Base-by-base conservation (phyloP, 2,329 filamentous ascomycete genomes). In the Fusarium sp. region DNA sequence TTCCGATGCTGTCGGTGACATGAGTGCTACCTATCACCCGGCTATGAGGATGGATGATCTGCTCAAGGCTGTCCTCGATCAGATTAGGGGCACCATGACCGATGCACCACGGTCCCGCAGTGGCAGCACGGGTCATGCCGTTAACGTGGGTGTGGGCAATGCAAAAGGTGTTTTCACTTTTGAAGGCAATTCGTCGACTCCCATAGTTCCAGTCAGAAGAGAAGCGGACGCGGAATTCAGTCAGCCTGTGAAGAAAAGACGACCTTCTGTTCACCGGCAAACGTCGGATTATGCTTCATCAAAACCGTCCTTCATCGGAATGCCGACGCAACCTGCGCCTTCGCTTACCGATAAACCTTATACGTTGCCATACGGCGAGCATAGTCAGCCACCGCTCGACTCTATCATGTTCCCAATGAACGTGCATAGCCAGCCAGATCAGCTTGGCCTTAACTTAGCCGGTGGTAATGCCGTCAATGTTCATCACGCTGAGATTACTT, bases 1-100 rank as follows among this genome's bases (percentile, higher is more conserved):
- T 3, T 83, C 84, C 0, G 80, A 82, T 13, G 83, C 85, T 6
- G 80, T 88, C 10, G 79, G 82, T 22, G 86, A 87, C 66, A 87
- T 88, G 85, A 81, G 82, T 48, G 75, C 81, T 22, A 83, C 83
- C 2, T 88, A 87, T 73, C 82, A 86, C 58, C 85, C 86, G 2
- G 86, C 86, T 1, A 82, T 83, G 34, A 81, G 83, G 55, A 88
- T 88, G 85, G 83, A 85, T 30, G 78, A 81, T 18, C 80, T 87
- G 8, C 80, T 88, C 6, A 82, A 84, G 63, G 82, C 82, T n/a
- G 84, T 87, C n/a, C 80, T 87, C 41, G 77, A 81, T 9, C 84
- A 87, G 66, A 79, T 87, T 4, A 80, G 80, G 8, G 69, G 65
- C n/a, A 76, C 78, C 45, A 72, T 80, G 54, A 64, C 63, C 30